phyloP scores from a whole-genome alignment of 2,329 filamentous ascomycete species.

The Aureobasidium sp. region DNA sequence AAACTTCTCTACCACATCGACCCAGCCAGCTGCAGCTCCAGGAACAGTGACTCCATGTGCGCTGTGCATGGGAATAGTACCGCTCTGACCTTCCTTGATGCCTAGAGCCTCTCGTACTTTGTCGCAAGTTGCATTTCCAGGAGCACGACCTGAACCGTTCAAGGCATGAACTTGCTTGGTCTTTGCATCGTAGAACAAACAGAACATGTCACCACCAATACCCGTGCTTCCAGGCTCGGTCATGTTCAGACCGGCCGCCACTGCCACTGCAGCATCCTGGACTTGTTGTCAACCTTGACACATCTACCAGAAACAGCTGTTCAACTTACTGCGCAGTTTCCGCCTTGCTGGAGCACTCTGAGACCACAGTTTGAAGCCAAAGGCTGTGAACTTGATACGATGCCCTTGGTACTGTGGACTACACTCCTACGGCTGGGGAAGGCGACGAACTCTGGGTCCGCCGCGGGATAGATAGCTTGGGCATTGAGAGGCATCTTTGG shows the following conservation, averaged over 20 bases:
- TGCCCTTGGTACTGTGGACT: slow-evolving; percentile 86
- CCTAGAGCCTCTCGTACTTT: slow-evolving; percentile 63
- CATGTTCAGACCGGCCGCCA: slow-evolving; percentile 85
- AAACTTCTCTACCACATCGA: slow-evolving; percentile 79
- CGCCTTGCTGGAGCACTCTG: slow-evolving; percentile 74
- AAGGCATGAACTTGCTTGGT: slow-evolving; percentile 75
- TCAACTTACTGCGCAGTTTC: slow-evolving; percentile 76
- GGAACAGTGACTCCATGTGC: slow-evolving; percentile 81
- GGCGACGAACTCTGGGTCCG: slow-evolving; percentile 49
- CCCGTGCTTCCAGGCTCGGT: slow-evolving; percentile 90
- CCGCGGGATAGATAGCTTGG: slow-evolving; percentile 44
- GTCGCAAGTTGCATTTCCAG: slow-evolving; percentile 61
- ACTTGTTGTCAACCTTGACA: slow-evolving; percentile 11
- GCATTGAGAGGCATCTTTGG: slow-evolving; percentile 42
- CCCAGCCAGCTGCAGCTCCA: slow-evolving; percentile 88
- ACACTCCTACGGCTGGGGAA: slow-evolving; percentile 81
- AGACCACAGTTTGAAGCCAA: slow-evolving; percentile 84
- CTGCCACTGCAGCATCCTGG: slow-evolving; percentile 91
- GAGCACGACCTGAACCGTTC: slow-evolving; percentile 87
- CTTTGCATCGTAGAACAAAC: slow-evolving; percentile 80
- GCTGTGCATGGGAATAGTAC: slow-evolving; percentile 64
- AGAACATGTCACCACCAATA: slow-evolving; percentile 96
- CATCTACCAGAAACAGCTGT: not conserved
- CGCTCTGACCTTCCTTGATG: slow-evolving; percentile 49
- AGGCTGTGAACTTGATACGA: slow-evolving; percentile 84